Percentiles rank a stretch among this genome's conserved stretches.
phyloP scores from a whole-genome alignment of 106 monocot genomes.

The Dendrobium officinale region DNA sequence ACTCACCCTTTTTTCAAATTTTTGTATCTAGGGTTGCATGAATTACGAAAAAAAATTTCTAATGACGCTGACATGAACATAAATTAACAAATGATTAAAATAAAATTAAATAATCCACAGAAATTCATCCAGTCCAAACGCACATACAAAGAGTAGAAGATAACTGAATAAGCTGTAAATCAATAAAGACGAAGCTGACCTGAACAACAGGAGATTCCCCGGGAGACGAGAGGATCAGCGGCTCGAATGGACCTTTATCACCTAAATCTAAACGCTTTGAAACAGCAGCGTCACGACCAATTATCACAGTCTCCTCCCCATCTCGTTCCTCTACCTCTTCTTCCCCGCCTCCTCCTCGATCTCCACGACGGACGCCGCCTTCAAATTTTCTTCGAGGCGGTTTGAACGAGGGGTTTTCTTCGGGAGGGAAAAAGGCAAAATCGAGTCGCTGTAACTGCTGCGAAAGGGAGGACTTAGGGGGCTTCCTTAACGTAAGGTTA shows the following conservation, averaged over 20 bases:
- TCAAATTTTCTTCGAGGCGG: neutral
- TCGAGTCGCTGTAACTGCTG: slow-evolving; percentile 73
- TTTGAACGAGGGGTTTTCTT: neutral
- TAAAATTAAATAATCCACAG: neutral
- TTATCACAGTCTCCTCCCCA: neutral
- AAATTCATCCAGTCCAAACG: neutral
- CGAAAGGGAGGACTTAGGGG: slow-evolving; percentile 76
- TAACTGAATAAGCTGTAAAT: neutral
- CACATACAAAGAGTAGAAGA: neutral
- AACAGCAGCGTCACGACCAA: neutral
- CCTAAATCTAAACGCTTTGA: slow-evolving; percentile 16
- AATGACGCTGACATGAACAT: neutral
- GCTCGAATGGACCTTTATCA: slow-evolving; percentile 57
- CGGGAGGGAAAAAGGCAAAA: slow-evolving; percentile 1
- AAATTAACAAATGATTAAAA: neutral
- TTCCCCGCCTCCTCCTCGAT: slow-evolving; percentile 8
- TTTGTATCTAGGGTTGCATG: neutral
- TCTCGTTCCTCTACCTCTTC: slow-evolving; percentile 13
- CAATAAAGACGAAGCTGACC: slow-evolving; percentile 19
- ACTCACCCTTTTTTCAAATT: no score
- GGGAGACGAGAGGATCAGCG: slow-evolving; percentile 61
- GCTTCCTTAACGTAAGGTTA: slow-evolving; percentile 30
- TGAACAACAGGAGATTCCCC: slow-evolving; percentile 43
- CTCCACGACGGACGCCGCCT: neutral
- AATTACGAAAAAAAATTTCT: neutral